Evolutionary conservation across 2,329 filamentous ascomycete species (phyloP).

Genomic region (Pseudogymnoascus sp.): DNA sequence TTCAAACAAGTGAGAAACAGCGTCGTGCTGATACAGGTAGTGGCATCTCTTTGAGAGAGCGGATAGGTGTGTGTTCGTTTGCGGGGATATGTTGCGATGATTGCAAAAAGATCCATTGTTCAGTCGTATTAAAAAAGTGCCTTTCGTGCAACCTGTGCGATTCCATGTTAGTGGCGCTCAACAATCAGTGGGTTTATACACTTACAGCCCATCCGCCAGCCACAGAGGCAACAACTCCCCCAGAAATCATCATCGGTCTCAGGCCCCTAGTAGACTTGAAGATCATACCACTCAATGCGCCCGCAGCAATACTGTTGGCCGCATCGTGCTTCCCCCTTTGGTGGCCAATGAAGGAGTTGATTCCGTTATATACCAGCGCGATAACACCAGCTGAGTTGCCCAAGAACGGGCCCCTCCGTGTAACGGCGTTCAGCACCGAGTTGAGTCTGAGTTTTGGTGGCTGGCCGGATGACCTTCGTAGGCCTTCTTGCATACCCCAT

Average conservation of each 20-base stretch:
- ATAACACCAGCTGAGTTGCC: conserved; percentile 95
- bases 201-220: conserved; percentile 89
- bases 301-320: conserved; percentile 79
- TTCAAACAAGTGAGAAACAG: conserved; percentile 23
- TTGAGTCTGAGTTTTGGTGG: conserved; percentile 90
- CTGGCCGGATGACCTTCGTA: conserved; percentile 67
- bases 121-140: conserved; percentile 36
- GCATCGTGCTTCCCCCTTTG: conserved; percentile 80
- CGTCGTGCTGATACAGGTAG: conserved; percentile 25
- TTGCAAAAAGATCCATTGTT: conserved; percentile 8
- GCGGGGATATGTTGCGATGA: conserved; percentile 4
- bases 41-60: conserved; percentile 9
- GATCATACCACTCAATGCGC: conserved; percentile 80
- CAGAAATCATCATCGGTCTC: conserved; percentile 89
- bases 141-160: conserved; percentile 41
- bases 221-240: conserved; percentile 76
- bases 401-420: conserved; percentile 84
- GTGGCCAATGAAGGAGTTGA: conserved; percentile 78
- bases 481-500: conserved; percentile 87
- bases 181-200: conserved; percentile 22
- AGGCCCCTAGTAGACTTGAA: conserved; percentile 94
- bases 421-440: conserved; percentile 89
- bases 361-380: conserved; percentile 90
- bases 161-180: conserved; percentile 16
- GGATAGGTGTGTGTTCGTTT: conserved; percentile 12